Percentiles rank a stretch among this genome's conserved stretches.
phyloP scores from a whole-genome alignment of 768 basidiomycete species.

The Leccinum uliginosum region DNA sequence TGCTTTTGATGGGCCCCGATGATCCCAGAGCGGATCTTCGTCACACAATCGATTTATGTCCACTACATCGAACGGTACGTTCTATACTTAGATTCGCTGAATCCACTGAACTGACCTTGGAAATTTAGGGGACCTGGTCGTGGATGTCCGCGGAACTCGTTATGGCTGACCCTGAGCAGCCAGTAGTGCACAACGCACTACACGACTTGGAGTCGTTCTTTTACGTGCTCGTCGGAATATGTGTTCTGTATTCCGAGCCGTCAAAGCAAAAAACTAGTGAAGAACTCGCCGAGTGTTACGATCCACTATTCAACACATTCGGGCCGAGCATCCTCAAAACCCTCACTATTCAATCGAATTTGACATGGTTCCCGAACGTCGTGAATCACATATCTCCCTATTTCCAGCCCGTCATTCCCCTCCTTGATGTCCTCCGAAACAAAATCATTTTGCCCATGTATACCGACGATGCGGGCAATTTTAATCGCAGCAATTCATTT shows the following conservation, averaged over 20 bases:
- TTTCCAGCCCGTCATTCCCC: neutral
- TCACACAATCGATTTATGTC: neutral
- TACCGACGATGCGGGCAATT: neutral
- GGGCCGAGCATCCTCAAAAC: neutral
- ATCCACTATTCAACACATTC: neutral
- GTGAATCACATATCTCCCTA: neutral
- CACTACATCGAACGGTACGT: neutral
- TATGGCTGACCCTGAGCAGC: neutral
- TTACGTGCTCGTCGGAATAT: neutral
- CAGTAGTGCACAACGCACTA: neutral
- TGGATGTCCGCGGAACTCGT: neutral
- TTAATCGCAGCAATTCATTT: neutral
- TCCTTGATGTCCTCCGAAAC: neutral
- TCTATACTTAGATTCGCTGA: too few species aligned
- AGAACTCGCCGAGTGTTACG: neutral
- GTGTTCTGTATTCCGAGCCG: neutral
- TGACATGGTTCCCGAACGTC: neutral
- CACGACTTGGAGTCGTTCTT: neutral
- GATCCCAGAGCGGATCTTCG: neutral
- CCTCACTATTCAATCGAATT: neutral
- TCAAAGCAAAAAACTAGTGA: neutral
- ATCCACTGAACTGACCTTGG: neutral
- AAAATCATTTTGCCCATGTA: neutral
- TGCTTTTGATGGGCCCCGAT: neutral
- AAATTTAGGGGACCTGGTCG: neutral